These are phyloP conservation scores for Suhomyces sp. DNA, from an alignment of 805 yeast species.

Conservation along the genomic window DNA sequence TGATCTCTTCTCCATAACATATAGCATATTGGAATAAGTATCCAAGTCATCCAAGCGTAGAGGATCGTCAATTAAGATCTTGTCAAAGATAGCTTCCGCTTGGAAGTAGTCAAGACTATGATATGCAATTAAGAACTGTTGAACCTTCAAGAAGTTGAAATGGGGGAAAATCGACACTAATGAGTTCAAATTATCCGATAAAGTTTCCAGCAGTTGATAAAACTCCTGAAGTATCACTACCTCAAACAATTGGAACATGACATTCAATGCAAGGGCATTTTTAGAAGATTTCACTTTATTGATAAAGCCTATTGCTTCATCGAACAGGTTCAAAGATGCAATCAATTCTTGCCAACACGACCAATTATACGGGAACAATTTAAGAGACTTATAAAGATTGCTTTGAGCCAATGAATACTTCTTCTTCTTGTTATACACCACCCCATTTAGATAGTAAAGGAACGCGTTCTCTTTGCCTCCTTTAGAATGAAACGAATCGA, in stretches of 20 bases:
- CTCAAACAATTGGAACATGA: constrained; percentile 56
- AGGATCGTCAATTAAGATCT: constrained; percentile 72
- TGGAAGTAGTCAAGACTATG: constrained; percentile 82
- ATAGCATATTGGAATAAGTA: constrained; percentile 88
- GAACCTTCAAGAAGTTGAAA: constrained; percentile 72
- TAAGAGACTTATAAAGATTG: constrained; percentile 58
- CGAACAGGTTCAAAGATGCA: constrained; percentile 57
- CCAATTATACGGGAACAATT: constrained; percentile 85
- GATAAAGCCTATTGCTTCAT: constrained; percentile 51
- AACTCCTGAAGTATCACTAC: constrained; percentile 74
- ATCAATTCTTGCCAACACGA: constrained; percentile 85
- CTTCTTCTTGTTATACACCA: constrained; percentile 61
- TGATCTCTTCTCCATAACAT: constrained; percentile 86
- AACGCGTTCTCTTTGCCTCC: constrained; percentile 46
- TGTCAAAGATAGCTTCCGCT: constrained; percentile 79
- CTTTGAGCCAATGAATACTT: constrained; percentile 61
- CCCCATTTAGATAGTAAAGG: constrained; percentile 70
- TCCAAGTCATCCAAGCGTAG: constrained; percentile 88
- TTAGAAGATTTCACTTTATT: constrained; percentile 38
- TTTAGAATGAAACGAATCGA: constrained; percentile 31
- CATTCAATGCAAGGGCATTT: constrained; percentile 26
- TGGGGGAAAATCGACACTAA: constrained; percentile 62
- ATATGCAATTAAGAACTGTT: constrained; percentile 77
- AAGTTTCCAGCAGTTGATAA: constrained; percentile 59
- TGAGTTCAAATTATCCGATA: constrained; percentile 49